Evolutionary conservation across 2,329 filamentous ascomycete genomes (phyloP), one percentile per base, ranked within the genome.

Genomic region (Simplicillium sp.): DNA sequence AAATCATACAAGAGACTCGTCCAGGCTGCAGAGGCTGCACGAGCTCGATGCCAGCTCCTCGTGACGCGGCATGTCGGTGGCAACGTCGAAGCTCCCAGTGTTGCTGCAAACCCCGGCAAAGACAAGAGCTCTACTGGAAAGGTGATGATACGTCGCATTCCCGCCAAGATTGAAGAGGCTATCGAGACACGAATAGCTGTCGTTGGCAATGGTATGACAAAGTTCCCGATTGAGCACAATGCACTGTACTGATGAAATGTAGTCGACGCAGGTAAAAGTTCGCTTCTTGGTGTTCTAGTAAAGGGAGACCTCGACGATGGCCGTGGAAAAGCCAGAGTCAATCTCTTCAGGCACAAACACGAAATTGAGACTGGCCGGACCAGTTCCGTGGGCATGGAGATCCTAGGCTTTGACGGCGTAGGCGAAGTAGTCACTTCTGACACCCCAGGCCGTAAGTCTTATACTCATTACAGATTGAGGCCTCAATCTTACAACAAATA

Each of bases 301-400:
- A 97, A 97, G 63, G 92, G 92, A 5, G 86, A 86, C 39, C 78
- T 98, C 2, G 92, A 98, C 54, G 92, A 98, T 62, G 92, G 92
- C 13, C 77, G 92, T 56, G 92, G 92, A 11, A 90, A 86, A 60
- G 90, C 92, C 36, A 83, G 92, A 46, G 86, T 98, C 39, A 97
- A 95, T 49, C 78, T 98, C 11, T 98, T 98, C 65, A 79, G 92
- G 13, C 92, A 98, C 62, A 97, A 98, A 64, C 92, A 98, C 56
- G 92, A 98, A 64, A 84, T 97, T 33, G 92, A 98, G 63, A 92
- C 86, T 36, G 92, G 92, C 2, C 77, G 92, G 49, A 98, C 92
- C 9, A 95, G 87, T 57, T 96, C 89, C 0, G 92, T 98, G 1
- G 90, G 92, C 34, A 94, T 97, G 89, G 92, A 98, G 61, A 97